A percentile compares a stretch with the other conserved stretches of the same genome.
Evolutionary conservation across 2,329 filamentous ascomycete genomes (phyloP).

Genomic region (Hirsutella minnesotensis): DNA sequence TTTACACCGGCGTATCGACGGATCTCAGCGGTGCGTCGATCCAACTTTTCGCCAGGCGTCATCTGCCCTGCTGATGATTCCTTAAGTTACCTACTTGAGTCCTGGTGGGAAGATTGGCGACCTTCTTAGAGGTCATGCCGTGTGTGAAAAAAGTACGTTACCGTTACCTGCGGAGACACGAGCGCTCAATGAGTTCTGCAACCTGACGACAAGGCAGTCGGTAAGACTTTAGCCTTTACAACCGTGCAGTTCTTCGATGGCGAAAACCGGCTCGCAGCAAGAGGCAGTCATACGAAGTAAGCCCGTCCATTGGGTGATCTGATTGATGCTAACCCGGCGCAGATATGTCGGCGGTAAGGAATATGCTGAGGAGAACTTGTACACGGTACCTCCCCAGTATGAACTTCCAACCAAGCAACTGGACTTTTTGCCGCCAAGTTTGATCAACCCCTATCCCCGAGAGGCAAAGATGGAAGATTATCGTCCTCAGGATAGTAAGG

Average conservation of each 20-base stretch:
- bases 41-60: background rate
- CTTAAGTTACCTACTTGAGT: constrained; percentile 49
- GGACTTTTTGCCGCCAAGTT: background rate
- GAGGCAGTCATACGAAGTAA: constrained; percentile 57
- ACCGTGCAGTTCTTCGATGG: constrained; percentile 45
- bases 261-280: constrained; percentile 46
- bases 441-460: background rate
- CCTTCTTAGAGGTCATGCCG: constrained; percentile 41
- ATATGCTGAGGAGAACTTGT: constrained; percentile 18
- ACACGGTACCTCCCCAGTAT: background rate
- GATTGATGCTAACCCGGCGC: constrained; percentile 2
- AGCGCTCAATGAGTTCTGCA: no score
- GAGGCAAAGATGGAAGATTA: background rate
- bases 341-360: constrained; percentile 30
- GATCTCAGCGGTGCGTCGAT: constrained; percentile 43
- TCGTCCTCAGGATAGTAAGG: no score
- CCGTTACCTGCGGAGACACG: no score
- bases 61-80: background rate
- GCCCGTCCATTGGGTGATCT: constrained; percentile 6
- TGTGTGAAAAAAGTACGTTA: constrained; percentile 47
- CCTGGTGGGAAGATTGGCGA: constrained; percentile 47
- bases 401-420: no score
- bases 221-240: constrained; percentile 52
- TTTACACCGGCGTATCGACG: constrained; percentile 52
- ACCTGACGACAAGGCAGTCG: constrained; percentile 32